Evolutionary conservation across 2,329 filamentous ascomycete genomes (phyloP), one percentile per base, ranked within the genome.

Genomic region (Rachicladosporium sp.): DNA sequence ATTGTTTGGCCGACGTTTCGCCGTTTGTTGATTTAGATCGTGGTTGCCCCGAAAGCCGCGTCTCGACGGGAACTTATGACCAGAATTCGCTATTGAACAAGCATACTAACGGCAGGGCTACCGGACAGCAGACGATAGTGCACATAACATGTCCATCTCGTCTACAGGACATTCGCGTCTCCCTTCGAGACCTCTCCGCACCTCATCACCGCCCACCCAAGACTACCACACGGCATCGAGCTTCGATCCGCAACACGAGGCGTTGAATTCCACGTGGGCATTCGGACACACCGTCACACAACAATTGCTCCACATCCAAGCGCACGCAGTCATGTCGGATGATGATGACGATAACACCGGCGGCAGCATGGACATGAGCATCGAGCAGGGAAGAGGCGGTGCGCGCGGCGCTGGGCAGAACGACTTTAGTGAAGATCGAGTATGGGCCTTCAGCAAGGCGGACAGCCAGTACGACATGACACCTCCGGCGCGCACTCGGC

Each of bases 361-460:
- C 10, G 65, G 60, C 53, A 59, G 59, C 37, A 51, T 54, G 11
- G 60, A 64, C 41, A 61, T 69, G 43, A 76, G 73, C 2, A 64
- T 79, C 41, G 75, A 80, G 50, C 54, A 74, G 27, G 73, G 70
- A 34, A 66, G 76, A 40, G 74, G 69, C 27, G 54, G 60, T 13
- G 63, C 63, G 44, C 55, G 59, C 36, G 38, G 41, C 54, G 13
- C 63, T 53, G 29, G 54, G 43, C 47, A 64, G 65, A 49, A 61
- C 47, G 52, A 73, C 44, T 65, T 72, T 48, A 74, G 70, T 21
- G 66, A 67, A 34, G 65, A 69, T 44, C 64, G 65, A 4, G 54
- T 64, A 31, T 67, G 74, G 51, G 66, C 60, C 46, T 56, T 69
- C 35, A 66, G 67, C 30, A 64, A 69, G 50, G 23, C 23, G 23